phyloP scores from a whole-genome alignment of 2,329 filamentous ascomycete genomes.

The Beauveria australis region DNA sequence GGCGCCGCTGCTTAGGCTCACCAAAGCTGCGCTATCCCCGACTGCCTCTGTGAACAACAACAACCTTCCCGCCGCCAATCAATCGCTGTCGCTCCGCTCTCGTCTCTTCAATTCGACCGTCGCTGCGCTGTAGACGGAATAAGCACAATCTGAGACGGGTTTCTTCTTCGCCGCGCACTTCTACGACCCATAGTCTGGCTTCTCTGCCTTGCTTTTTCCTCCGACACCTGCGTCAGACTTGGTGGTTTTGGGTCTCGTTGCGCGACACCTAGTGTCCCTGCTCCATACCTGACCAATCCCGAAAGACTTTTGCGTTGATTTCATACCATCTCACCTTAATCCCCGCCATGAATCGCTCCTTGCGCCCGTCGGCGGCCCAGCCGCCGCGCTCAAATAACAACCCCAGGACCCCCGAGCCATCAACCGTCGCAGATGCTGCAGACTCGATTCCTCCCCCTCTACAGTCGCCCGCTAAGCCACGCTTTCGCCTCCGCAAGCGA shows the following conservation, averaged over 20 bases:
- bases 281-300: background rate
- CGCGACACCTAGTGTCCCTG: constrained; percentile 2
- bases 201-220: constrained; percentile 4
- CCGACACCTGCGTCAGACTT: constrained; percentile 8
- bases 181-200: constrained; percentile 3
- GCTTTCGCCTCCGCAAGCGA: constrained; percentile 48
- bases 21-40: background rate
- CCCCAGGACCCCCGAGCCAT: constrained; percentile 42
- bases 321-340: constrained; percentile 2
- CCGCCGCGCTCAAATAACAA: constrained; percentile 30
- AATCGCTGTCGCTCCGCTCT: constrained; percentile 6
- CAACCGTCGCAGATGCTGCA: constrained; percentile 21
- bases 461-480: constrained; percentile 40
- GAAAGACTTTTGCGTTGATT: background rate
- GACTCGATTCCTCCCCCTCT: constrained; percentile 21
- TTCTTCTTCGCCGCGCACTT: background rate
- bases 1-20: background rate
- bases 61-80: constrained; percentile 3
- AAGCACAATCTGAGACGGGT: background rate
- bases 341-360: constrained; percentile 20
- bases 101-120: background rate
- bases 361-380: constrained; percentile 38
- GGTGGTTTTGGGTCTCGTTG: background rate
- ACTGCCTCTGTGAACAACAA: background rate
- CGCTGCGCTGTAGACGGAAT: background rate